phyloP scores from a whole-genome alignment of 805 yeast genomes.

The Spathaspora boniae region DNA sequence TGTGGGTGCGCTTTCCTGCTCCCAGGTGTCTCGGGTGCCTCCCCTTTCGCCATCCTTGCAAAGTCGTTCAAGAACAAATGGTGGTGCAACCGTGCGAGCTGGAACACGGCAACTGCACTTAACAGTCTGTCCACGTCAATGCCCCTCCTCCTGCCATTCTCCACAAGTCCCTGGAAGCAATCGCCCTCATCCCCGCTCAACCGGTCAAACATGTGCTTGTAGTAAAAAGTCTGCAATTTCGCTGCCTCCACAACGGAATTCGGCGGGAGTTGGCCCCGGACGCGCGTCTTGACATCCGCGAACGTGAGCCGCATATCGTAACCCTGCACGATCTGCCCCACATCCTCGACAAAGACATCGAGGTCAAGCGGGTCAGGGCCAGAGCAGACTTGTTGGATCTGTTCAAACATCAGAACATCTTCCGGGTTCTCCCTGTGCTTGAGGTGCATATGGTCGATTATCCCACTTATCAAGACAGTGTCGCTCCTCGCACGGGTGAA shows the following conservation, averaged over 20 bases:
- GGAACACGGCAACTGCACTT: conserved; percentile 35
- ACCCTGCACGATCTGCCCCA: conserved; percentile 12
- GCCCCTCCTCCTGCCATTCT: conserved; percentile 46
- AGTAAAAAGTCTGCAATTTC: conserved; percentile 59
- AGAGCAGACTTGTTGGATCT: conserved; percentile 18
- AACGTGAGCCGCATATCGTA: conserved; percentile 14
- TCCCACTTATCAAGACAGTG: conserved; percentile 54
- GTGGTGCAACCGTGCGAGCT: conserved; percentile 35
- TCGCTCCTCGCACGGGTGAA: conserved; percentile 11
- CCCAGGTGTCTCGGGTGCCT: too few species aligned
- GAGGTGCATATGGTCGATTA: conserved; percentile 50
- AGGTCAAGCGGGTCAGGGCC: too few species aligned
- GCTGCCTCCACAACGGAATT: conserved; percentile 46
- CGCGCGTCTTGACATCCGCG: conserved; percentile 62
- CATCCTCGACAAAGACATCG: conserved; percentile 15
- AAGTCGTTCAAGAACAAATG: conserved; percentile 41
- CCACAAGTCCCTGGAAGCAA: conserved; percentile 41
- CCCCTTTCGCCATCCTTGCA: conserved; percentile 43
- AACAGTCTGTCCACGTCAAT: conserved; percentile 49
- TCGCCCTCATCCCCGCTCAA: conserved; percentile 20
- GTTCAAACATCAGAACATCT: conserved; percentile 21
- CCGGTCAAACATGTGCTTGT: conserved; percentile 45
- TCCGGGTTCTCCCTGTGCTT: conserved; percentile 10
- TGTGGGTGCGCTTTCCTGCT: too few species aligned
- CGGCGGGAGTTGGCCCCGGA: conserved; percentile 46